Evolutionary conservation across 805 yeast genomes (phyloP).

Genomic region (Lipomyces sp.): DNA sequence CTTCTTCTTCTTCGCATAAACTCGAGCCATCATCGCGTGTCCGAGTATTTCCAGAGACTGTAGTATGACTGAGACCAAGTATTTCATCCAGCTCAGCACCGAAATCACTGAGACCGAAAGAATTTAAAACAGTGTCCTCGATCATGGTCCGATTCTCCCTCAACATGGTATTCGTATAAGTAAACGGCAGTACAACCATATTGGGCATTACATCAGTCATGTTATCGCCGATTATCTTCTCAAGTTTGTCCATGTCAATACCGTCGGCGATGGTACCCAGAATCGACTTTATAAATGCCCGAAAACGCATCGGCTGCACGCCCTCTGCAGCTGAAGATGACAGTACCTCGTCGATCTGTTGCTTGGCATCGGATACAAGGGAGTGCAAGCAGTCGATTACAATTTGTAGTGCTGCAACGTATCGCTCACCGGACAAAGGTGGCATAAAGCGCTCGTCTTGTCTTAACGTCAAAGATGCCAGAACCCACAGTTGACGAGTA

Average conservation of each 20-base stretch:
- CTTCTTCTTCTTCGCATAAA: not conserved
- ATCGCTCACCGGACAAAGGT: conserved; percentile 8
- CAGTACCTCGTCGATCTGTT: not conserved
- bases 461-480: conserved; percentile 8
- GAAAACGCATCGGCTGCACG: not conserved
- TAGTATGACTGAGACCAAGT: not conserved
- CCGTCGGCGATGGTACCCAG: conserved; percentile 2
- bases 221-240: conserved; percentile 1
- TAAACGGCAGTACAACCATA: conserved; percentile 3
- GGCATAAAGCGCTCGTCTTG: conserved; percentile 13
- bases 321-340: not conserved
- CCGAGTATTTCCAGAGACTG: not conserved
- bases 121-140: not conserved
- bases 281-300: conserved; percentile 1
- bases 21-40: not conserved
- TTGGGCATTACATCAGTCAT: conserved; percentile 8
- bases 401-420: not conserved
- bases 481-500: conserved; percentile 17
- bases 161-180: not conserved
- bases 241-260: conserved; percentile 7
- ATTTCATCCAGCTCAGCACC: conserved; percentile 2
- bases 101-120: conserved; percentile 3
- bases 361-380: not conserved
- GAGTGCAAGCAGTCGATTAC: conserved; percentile 2
- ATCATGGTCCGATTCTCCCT: not conserved